phyloP scores from a whole-genome alignment of 257 asterid species.

The Solanum virginianum region DNA sequence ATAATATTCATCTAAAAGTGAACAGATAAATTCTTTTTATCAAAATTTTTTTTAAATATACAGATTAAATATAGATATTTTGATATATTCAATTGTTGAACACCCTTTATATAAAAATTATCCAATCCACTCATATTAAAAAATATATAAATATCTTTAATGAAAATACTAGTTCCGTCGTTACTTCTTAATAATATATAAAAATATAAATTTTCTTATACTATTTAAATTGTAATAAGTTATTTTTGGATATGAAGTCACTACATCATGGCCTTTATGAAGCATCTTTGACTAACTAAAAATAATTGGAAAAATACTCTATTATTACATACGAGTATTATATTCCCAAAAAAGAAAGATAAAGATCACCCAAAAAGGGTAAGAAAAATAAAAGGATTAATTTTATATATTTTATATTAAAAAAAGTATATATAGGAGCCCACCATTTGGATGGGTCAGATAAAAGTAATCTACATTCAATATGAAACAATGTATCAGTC shows the following conservation, averaged over 20 bases:
- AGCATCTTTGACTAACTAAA: neutral
- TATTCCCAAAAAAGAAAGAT: neutral
- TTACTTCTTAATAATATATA: no score
- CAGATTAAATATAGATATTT: no score
- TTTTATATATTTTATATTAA: no score
- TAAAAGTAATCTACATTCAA: neutral
- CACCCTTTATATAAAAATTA: no score
- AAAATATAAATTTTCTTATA: no score
- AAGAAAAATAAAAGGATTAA: neutral
- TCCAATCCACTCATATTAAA: no score
- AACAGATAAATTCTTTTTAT: no score
- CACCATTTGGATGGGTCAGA: neutral
- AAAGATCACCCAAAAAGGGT: neutral
- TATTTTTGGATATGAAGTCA: neutral
- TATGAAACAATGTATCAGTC: constrained; percentile 11
- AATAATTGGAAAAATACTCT: neutral
- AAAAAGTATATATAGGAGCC: neutral
- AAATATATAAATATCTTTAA: no score
- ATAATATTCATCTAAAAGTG: no score
- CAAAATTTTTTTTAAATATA: no score
- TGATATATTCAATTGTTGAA: no score
- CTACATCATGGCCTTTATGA: neutral
- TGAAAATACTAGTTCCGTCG: no score
- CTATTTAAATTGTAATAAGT: neutral
- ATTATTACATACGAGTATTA: neutral